Percentiles rank a stretch among this genome's conserved stretches.
These are phyloP conservation scores for Prunus padus DNA, from an alignment of 306 rosid species.

Conservation along the genomic window DNA sequence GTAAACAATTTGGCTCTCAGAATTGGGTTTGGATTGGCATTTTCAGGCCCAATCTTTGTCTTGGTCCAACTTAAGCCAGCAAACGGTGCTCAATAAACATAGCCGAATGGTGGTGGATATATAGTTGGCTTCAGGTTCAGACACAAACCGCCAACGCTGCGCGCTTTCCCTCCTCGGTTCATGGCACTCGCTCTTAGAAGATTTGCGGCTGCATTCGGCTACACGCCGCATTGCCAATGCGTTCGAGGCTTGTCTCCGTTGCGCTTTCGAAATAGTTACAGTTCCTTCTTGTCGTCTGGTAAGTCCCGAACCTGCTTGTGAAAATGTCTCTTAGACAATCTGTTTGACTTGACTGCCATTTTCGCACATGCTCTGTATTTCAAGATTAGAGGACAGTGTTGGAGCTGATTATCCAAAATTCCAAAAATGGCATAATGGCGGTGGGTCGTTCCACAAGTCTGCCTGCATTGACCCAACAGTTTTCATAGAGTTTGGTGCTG, in stretches of 20 bases:
- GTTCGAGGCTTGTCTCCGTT: conserved; percentile 10
- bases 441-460: conserved; percentile 68
- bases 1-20: too few relatives aligned
- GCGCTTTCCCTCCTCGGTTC: background rate
- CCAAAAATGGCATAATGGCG: conserved; percentile 75
- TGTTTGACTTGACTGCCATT: conserved; percentile 5
- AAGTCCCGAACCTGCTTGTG: conserved; percentile 17
- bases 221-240: conserved; percentile 8
- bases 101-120: too few relatives aligned
- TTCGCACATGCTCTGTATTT: conserved; percentile 34
- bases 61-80: too few relatives aligned
- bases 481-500: conserved; percentile 64
- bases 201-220: conserved; percentile 26
- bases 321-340: conserved; percentile 18
- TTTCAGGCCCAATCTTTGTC: too few relatives aligned
- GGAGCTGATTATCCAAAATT: conserved; percentile 33
- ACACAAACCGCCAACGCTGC: background rate
- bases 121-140: background rate
- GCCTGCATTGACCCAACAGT: conserved; percentile 68
- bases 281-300: conserved; percentile 1
- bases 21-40: too few relatives aligned
- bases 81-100: too few relatives aligned
- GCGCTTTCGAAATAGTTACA: background rate
- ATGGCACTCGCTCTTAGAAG: conserved; percentile 37
- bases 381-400: conserved; percentile 44